phyloP scores from a whole-genome alignment of 495 filamentous ascomycete species.

The Glutinoglossum americanum region DNA sequence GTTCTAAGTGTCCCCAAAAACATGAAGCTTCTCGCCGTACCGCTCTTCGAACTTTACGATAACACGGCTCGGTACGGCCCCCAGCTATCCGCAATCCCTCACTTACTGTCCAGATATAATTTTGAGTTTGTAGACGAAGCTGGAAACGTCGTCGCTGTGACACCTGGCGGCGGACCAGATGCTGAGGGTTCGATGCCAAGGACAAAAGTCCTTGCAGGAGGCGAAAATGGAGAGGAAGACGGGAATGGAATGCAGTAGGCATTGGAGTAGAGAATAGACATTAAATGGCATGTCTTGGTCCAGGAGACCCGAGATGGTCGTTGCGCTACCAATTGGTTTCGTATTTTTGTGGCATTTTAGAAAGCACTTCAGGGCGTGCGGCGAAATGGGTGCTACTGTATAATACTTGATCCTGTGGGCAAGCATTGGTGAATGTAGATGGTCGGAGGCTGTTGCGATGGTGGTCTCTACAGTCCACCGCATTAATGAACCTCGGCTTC shows the following conservation, averaged over 20 bases:
- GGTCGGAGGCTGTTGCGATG: background rate
- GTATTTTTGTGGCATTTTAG: background rate
- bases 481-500: background rate
- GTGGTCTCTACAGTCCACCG: background rate
- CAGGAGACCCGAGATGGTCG: background rate
- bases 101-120: constrained; percentile 80
- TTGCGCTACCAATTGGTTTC: background rate
- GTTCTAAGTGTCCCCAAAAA: constrained; percentile 97
- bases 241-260: constrained; percentile 3
- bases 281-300: background rate
- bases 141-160: constrained; percentile 68
- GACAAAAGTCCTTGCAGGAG: constrained; percentile 58
- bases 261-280: background rate
- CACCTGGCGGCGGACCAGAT: constrained; percentile 42
- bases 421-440: background rate
- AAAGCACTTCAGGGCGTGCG: background rate
- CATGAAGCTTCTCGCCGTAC: constrained; percentile 95
- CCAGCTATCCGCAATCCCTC: constrained; percentile 87
- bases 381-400: background rate
- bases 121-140: constrained; percentile 97
- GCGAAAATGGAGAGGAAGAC: constrained; percentile 20
- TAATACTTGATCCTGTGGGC: background rate
- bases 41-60: constrained; percentile 92
- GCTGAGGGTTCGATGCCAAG: constrained; percentile 31
- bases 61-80: constrained; percentile 89